A percentile compares a stretch with the other conserved stretches of the same genome.
These are phyloP conservation scores for Candida verbasci DNA, from an alignment of 805 yeast genomes.

Conservation along the genomic window DNA sequence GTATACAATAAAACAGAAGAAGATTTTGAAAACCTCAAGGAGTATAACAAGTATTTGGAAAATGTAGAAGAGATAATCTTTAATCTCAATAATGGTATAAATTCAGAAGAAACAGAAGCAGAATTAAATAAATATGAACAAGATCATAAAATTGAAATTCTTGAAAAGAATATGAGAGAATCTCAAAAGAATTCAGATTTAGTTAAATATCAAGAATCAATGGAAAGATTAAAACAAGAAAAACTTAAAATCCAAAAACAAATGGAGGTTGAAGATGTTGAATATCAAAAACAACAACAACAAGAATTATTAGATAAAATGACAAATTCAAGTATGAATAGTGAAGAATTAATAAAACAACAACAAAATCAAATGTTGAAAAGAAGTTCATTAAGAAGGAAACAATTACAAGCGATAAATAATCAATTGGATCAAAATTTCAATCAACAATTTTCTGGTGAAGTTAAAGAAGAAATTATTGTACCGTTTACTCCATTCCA, in stretches of 20 bases:
- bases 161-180: conserved; percentile 69
- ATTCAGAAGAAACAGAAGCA: conserved; percentile 64
- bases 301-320: conserved; percentile 38
- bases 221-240: conserved; percentile 52
- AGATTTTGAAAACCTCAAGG: conserved; percentile 59
- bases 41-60: conserved; percentile 76
- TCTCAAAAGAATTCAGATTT: conserved; percentile 59
- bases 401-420: conserved; percentile 55
- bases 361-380: conserved; percentile 42
- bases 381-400: conserved; percentile 61
- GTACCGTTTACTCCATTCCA: conserved; percentile 90
- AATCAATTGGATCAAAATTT: conserved; percentile 47
- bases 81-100: conserved; percentile 66
- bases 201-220: conserved; percentile 58
- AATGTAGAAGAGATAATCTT: conserved; percentile 76
- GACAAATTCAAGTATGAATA: conserved; percentile 25
- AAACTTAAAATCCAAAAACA: conserved; percentile 67
- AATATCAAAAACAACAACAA: conserved; percentile 36
- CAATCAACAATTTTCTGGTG: conserved; percentile 22
- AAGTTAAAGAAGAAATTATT: conserved; percentile 15
- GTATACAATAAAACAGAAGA: conserved; percentile 78
- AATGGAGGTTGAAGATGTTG: conserved; percentile 40
- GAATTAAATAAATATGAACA: conserved; percentile 65
- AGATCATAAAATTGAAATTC: conserved; percentile 68
- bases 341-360: conserved; percentile 39